These are phyloP conservation scores for Erodium moschatum DNA, from an alignment of 441 rosid species.

Conservation along the genomic window DNA sequence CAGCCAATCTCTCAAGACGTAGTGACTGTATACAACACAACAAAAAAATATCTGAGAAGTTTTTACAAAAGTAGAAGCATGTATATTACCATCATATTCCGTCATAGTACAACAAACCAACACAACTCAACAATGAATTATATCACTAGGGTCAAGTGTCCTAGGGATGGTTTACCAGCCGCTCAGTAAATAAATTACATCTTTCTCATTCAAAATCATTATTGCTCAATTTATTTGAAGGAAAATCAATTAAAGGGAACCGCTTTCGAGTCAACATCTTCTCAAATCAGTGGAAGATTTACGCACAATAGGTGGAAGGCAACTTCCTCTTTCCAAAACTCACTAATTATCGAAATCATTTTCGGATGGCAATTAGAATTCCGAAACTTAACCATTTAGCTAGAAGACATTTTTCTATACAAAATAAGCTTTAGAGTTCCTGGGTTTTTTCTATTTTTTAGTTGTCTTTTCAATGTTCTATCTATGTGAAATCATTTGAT, in stretches of 20 bases:
- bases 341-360: no score
- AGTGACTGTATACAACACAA: conserved; percentile 55
- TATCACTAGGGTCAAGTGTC: not conserved
- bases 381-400: no score
- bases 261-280: not conserved
- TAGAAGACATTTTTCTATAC: no score
- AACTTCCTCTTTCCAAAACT: not conserved
- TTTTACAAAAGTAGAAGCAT: not conserved
- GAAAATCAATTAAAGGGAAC: not conserved
- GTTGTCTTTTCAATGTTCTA: no score
- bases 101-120: not conserved
- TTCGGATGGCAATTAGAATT: no score
- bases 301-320: not conserved
- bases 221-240: conserved; percentile 5
- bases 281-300: not conserved
- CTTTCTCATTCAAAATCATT: not conserved
- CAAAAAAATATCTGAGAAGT: not conserved
- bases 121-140: not conserved
- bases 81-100: not conserved
- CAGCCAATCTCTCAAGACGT: conserved; percentile 87
- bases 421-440: no score
- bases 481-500: no score
- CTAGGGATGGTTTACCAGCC: not conserved
- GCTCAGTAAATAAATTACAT: not conserved
- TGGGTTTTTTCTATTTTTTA: no score